These are phyloP conservation scores for Plectranthus barbatus DNA, from an alignment of 257 asterid genomes.

Conservation along the genomic window DNA sequence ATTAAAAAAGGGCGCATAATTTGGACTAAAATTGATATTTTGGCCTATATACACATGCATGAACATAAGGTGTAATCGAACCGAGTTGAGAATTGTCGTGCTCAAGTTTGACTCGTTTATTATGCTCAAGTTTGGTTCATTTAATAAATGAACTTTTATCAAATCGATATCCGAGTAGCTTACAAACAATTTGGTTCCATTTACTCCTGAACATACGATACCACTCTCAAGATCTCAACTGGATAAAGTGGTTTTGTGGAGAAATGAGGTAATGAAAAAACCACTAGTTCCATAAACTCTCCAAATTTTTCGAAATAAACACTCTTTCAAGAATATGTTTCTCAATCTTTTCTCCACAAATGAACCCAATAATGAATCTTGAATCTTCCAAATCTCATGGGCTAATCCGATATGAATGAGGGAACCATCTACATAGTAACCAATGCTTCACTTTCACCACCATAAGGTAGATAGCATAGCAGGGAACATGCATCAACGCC, in stretches of 20 bases:
- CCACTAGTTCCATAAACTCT: not conserved
- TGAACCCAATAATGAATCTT: not conserved
- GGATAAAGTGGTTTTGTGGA: not conserved
- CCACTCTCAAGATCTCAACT: too few relatives aligned
- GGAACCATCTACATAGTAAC: conserved; percentile 44
- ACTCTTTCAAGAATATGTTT: not conserved
- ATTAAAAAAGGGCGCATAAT: too few relatives aligned
- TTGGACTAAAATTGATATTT: too few relatives aligned
- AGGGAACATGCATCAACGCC: conserved; percentile 70
- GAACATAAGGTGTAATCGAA: too few relatives aligned
- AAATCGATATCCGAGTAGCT: too few relatives aligned
- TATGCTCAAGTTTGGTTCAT: too few relatives aligned
- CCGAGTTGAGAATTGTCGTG: too few relatives aligned
- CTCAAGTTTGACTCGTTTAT: too few relatives aligned
- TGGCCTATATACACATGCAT: too few relatives aligned
- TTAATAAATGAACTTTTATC: too few relatives aligned
- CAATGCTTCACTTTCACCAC: conserved; percentile 45
- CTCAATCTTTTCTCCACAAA: not conserved
- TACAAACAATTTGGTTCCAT: too few relatives aligned
- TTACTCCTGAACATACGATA: too few relatives aligned
- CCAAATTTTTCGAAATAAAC: not conserved
- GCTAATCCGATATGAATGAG: conserved; percentile 31
- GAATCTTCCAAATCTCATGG: not conserved
- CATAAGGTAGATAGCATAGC: conserved; percentile 46
- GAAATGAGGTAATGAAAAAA: not conserved